Conservation (phyloP, 257 asterid genomes). For the Osmanthus fragrans region DNA sequence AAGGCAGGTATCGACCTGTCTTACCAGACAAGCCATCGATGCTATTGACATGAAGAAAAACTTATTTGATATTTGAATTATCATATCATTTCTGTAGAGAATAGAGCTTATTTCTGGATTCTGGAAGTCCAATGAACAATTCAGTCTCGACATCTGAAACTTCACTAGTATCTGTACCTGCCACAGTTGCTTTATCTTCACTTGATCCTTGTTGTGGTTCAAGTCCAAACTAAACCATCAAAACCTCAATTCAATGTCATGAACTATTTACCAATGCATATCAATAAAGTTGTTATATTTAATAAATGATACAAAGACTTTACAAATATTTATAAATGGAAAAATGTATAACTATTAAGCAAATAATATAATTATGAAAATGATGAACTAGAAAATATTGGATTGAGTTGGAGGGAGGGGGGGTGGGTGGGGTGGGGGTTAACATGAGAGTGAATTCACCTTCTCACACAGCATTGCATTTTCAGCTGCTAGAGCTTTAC, state of each 20-base stretch:
- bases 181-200: constrained; percentile 34
- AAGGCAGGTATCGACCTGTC: too few species aligned
- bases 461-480: constrained; percentile 64
- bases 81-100: background rate
- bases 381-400: too few species aligned
- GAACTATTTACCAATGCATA: too few species aligned
- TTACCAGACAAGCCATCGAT: background rate
- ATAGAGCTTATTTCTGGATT: constrained; percentile 50
- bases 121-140: constrained; percentile 78
- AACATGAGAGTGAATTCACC: constrained; percentile 36
- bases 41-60: background rate
- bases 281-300: background rate
- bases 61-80: too few species aligned
- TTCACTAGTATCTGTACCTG: constrained; percentile 56
- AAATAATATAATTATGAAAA: too few species aligned
- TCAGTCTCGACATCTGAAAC: constrained; percentile 88
- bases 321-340: background rate
- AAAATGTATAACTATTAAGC: too few species aligned
- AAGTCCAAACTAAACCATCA: constrained; percentile 40
- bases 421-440: too few species aligned
- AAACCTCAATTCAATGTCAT: background rate
- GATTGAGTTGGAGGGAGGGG: too few species aligned
- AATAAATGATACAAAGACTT: too few species aligned
- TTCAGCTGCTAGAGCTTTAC: constrained; percentile 71
- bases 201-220: constrained; percentile 31